Evolutionary conservation across 2,329 filamentous ascomycete genomes (phyloP), one percentile per base, ranked within the genome.

Genomic region (Cryphonectria naterciae): DNA sequence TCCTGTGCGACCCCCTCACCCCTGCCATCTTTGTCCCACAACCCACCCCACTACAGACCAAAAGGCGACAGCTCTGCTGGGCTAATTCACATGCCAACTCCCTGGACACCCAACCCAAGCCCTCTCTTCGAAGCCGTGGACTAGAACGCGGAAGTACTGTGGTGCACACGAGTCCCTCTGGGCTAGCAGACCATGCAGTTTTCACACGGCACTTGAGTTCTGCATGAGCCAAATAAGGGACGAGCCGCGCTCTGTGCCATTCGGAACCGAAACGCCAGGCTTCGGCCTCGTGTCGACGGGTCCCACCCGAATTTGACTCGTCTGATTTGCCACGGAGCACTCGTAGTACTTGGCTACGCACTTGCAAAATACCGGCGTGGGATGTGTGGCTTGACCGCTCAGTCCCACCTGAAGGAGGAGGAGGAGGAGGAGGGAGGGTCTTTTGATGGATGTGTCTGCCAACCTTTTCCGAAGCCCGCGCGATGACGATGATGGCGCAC

Each of bases 201-300:
- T 43, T 43, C 61, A 11, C 61, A 28, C 61, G 37, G 58, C 58
- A 61, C 58, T 61, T 61, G 58, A 35, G 7, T 39, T 19, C 58
- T 61, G 58, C 58, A 61, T 39, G 35, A 19, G 43, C 64, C 64
- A 54, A 52, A 54, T 52, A 65, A 65, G 64, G 64, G 64, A 66
- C 64, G 65, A 67, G 49, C 49, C 65, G 65, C 49, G 56, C 11
- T 43, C 17, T 41, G 58, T 39, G 58, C n/a, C 17, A 39, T 39
- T 39, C 58, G 58, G 58, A 61, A 61, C 58, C 58, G 58, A 61
- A 58, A 10, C 7, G 56, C 32, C 64, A 66, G 43, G 46, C 46
- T 13, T 67, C 11, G 65, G 52, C 41, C n/a, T 28, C 39, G 65
- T 39, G 54, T 39, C 25, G 65, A 43, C 35, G 37, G 49, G 52